Base-by-base conservation (phyloP, 345 rosid species). In the Acer yangbiense region DNA sequence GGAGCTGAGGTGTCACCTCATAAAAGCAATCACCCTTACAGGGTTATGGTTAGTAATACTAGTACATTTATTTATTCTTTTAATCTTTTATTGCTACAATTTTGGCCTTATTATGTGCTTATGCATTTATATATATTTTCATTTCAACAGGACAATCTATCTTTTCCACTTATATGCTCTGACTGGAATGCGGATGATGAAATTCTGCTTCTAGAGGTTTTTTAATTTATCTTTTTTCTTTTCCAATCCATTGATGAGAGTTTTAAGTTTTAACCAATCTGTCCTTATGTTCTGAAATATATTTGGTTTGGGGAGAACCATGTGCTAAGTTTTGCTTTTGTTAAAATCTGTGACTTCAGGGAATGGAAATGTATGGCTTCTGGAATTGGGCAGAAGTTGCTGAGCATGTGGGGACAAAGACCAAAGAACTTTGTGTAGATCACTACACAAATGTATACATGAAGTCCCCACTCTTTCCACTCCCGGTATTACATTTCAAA, bases 101-200 rank as follows among this genome's bases (percentile, higher is more conserved):
- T 14, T 66, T 73, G 48, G 35, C 21, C 10, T 9, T 57, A 54
- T n/a, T 35, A 46, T 63, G 41, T 62, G 60, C 75, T 70, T 29
- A 62, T 50, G 60, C 23, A n/a, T 23, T 64, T 50, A 4, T 44
- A 7, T 44, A 52, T 57, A n/a, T 71, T 27, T 84, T 76, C 72
- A 39, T 75, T 71, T 79, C 57, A 29, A 78, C 90, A 94, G 98
- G 99, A 94, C 69, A 93, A 90, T 83, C 81, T 96, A 78, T 91
- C 97, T 61, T 91, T 92, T 78, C 97, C 94, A 3, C 97, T 96
- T 65, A 89, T 94, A 77, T 92, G 97, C 79, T 89, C 94, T 4
- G 95, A 92, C 82, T 96, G 99, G 99, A 94, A 91, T 89, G 98
- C 98, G 20, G 98, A 96, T 84, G 99, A 94, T 73, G 99, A 96